Conservation (phyloP, 257 asterid genomes). For the Pogostemon cablin region DNA sequence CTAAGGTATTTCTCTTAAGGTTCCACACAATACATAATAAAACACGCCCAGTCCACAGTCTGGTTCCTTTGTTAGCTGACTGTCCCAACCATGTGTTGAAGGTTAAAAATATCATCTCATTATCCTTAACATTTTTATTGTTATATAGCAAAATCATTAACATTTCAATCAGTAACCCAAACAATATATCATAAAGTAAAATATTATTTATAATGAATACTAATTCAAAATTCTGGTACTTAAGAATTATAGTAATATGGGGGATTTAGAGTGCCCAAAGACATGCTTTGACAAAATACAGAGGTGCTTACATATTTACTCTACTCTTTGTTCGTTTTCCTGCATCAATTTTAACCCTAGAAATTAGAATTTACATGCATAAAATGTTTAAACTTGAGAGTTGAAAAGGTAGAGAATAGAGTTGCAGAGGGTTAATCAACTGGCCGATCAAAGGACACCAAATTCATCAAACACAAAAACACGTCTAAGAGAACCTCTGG, state of each 20-base stretch:
- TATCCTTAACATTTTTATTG: constrained; percentile 1
- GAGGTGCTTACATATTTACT: not conserved
- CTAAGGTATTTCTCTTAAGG: too few relatives aligned
- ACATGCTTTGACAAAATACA: not conserved
- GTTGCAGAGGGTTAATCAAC: constrained; percentile 20
- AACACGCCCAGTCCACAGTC: not conserved
- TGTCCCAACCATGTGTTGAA: not conserved
- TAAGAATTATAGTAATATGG: not conserved
- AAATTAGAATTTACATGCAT: constrained; percentile 7
- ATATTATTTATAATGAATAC: not conserved
- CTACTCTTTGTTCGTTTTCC: not conserved
- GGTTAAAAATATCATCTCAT: not conserved
- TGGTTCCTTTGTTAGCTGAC: not conserved
- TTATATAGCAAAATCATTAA: not conserved
- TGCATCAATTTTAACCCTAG: constrained; percentile 15
- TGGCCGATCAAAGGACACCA: constrained; percentile 11
- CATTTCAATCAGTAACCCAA: not conserved
- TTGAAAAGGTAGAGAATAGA: not conserved
- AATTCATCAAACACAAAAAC: not conserved
- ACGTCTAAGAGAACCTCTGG: constrained; percentile 9
- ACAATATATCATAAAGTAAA: not conserved
- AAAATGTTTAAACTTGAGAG: not conserved
- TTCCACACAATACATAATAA: too few relatives aligned
- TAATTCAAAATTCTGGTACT: not conserved
- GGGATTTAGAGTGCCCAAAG: constrained; percentile 13